Conservation (phyloP, 2,329 filamentous ascomycete genomes). For the Aspergillus spinulosporus region DNA sequence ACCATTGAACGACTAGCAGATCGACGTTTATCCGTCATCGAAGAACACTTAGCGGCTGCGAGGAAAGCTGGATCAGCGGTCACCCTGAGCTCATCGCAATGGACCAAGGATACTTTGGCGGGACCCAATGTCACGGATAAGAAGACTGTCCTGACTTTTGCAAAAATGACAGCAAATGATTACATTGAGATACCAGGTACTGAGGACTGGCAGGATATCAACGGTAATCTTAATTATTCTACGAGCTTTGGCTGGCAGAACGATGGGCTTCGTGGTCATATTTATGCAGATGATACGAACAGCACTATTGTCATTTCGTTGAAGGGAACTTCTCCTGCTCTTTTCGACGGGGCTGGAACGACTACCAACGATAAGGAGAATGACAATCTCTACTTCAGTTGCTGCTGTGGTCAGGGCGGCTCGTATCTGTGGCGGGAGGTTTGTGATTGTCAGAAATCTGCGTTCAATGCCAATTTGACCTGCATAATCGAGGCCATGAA, state of each 20-base stretch:
- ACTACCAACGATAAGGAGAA: constrained; percentile 97
- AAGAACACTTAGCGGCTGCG: constrained; percentile 73
- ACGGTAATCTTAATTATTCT: constrained; percentile 77
- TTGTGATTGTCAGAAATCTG: constrained; percentile 85
- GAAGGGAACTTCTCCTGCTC: constrained; percentile 85
- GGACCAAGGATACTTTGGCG: constrained; percentile 76
- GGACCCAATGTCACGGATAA: constrained; percentile 85
- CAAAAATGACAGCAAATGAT: constrained; percentile 84
- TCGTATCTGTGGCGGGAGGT: constrained; percentile 88
- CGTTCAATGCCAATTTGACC: constrained; percentile 89
- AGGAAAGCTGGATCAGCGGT: constrained; percentile 67
- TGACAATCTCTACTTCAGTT: constrained; percentile 97
- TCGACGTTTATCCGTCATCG: constrained; percentile 71
- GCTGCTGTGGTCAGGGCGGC: constrained; percentile 92
- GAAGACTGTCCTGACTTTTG: constrained; percentile 77
- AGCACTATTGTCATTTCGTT: constrained; percentile 86
- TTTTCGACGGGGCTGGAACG: constrained; percentile 95
- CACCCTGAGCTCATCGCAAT: constrained; percentile 70
- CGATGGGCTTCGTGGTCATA: constrained; percentile 86
- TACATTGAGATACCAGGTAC: constrained; percentile 74
- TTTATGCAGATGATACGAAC: constrained; percentile 85
- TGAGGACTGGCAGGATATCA: constrained; percentile 81
- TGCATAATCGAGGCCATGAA: constrained; percentile 75
- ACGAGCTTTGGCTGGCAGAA: constrained; percentile 89
- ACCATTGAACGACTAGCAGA: constrained; percentile 81